phyloP scores from a whole-genome alignment of 208 protist species.

The Phytomonas francai region DNA sequence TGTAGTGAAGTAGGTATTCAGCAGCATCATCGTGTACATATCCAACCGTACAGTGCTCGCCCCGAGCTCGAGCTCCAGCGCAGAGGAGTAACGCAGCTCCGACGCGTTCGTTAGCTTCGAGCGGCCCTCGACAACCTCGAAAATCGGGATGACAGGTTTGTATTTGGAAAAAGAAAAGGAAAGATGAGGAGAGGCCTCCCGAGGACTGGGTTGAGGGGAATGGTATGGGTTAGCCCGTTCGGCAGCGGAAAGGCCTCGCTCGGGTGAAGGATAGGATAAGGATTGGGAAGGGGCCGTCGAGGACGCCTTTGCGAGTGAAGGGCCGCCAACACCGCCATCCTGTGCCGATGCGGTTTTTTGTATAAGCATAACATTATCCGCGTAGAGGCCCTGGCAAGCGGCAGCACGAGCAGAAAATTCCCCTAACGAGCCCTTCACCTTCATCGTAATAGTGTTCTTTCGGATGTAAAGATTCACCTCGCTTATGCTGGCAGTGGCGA shows the following conservation, averaged over 20 bases:
- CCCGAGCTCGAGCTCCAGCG: conserved; percentile 55
- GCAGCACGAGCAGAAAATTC: conserved; percentile 29
- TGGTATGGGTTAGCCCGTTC: not conserved
- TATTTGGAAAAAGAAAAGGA: conserved; percentile 60
- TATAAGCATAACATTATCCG: conserved; percentile 27
- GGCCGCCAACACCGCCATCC: too few species aligned
- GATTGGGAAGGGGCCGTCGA: too few species aligned
- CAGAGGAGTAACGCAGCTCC: conserved; percentile 71
- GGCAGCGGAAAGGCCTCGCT: too few species aligned
- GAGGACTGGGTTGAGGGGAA: not conserved
- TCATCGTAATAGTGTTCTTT: conserved; percentile 63
- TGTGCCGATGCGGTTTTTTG: too few species aligned
- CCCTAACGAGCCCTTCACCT: conserved; percentile 41
- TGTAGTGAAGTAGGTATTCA: conserved; percentile 61
- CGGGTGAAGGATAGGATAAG: too few species aligned
- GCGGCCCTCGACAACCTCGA: conserved; percentile 36
- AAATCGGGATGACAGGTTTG: conserved; percentile 72
- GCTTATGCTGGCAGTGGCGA: conserved; percentile 35
- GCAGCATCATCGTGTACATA: conserved; percentile 56
- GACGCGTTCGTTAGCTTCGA: conserved; percentile 52
- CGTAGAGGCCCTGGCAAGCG: conserved; percentile 31
- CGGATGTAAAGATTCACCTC: conserved; percentile 47
- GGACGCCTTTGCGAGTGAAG: too few species aligned
- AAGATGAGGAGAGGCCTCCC: conserved; percentile 27
- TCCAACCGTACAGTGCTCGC: conserved; percentile 61